These are phyloP conservation scores for Halophytophthora batemanensis DNA, from an alignment of 352 stramenopile genomes.

Conservation along the genomic window DNA sequence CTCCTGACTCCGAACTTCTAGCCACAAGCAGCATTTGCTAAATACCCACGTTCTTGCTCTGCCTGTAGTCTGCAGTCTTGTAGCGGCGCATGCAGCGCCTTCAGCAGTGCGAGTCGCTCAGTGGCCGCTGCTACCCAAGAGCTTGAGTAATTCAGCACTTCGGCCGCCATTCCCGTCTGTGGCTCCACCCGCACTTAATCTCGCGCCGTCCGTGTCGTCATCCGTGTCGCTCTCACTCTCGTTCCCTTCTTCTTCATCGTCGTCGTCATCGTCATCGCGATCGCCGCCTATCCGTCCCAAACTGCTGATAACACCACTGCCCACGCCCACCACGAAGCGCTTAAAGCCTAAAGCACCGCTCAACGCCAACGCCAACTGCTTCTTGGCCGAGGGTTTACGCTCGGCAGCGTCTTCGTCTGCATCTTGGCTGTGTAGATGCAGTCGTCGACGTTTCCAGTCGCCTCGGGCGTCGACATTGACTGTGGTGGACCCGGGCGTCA, in stretches of 20 bases:
- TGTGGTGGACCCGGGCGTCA: constrained; percentile 13
- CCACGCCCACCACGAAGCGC: constrained; percentile 27
- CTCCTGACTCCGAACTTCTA: no score
- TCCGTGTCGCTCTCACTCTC: constrained; percentile 42
- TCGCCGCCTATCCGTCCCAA: constrained; percentile 25
- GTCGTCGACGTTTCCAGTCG: constrained; percentile 53
- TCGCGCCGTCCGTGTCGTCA: constrained; percentile 9
- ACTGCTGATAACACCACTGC: constrained; percentile 30
- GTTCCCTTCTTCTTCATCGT: constrained; percentile 25
- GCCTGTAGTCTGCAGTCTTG: constrained; percentile 11
- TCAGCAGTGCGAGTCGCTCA: not conserved
- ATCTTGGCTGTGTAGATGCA: constrained; percentile 40
- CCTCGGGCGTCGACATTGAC: constrained; percentile 34
- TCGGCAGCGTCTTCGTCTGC: constrained; percentile 25
- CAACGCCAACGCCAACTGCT: constrained; percentile 27
- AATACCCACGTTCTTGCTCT: not conserved
- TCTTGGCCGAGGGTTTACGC: constrained; percentile 22
- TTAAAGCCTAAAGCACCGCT: constrained; percentile 31
- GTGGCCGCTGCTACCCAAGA: constrained; percentile 40
- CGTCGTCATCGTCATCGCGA: constrained; percentile 28
- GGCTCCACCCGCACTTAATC: no score
- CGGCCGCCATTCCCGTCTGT: constrained; percentile 12
- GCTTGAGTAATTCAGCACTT: constrained; percentile 46
- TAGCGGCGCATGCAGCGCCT: no score
- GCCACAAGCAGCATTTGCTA: no score